These are phyloP conservation scores for Leccinum uliginosum DNA, from an alignment of 768 basidiomycete species.

Conservation along the genomic window DNA sequence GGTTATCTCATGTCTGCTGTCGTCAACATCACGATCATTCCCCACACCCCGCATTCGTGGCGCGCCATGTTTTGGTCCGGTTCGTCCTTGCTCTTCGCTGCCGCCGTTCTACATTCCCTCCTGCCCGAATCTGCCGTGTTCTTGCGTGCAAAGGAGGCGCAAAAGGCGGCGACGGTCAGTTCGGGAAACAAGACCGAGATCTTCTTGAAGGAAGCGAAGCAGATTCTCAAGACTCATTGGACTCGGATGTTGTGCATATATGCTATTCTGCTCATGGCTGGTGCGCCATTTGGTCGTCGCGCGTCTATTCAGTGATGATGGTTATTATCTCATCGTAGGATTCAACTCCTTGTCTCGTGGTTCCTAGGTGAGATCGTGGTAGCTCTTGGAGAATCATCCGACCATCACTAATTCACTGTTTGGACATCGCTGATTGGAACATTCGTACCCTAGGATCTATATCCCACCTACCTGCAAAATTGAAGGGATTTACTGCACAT, in stretches of 20 bases:
- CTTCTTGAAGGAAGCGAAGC: constrained; percentile 68
- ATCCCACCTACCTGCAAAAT: constrained; percentile 67
- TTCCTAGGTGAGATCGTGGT: constrained; percentile 41
- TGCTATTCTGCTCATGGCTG: constrained; percentile 77
- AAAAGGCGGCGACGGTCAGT: constrained; percentile 40
- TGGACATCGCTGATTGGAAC: background rate
- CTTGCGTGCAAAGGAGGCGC: constrained; percentile 55
- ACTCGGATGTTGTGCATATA: constrained; percentile 82
- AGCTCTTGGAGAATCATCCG: background rate
- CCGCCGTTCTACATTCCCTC: constrained; percentile 61
- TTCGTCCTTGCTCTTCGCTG: constrained; percentile 62
- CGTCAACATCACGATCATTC: constrained; percentile 65
- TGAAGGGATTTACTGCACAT: constrained; percentile 50
- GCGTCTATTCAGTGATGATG: background rate
- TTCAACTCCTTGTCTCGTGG: constrained; percentile 80
- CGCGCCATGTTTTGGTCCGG: constrained; percentile 80
- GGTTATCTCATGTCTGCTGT: constrained; percentile 85
- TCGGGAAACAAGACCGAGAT: constrained; percentile 53
- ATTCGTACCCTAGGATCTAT: constrained; percentile 47
- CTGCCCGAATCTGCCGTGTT: constrained; percentile 82
- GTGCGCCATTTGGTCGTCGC: constrained; percentile 19
- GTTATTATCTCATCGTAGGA: constrained; percentile 31
- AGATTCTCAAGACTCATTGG: constrained; percentile 83
- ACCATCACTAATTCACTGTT: too few relatives aligned
- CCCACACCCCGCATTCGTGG: constrained; percentile 46